Percentiles rank a stretch among this genome's conserved stretches.
phyloP scores from a whole-genome alignment of 371 early-diverging fungal species.

The Lichtheimia hyalospora region DNA sequence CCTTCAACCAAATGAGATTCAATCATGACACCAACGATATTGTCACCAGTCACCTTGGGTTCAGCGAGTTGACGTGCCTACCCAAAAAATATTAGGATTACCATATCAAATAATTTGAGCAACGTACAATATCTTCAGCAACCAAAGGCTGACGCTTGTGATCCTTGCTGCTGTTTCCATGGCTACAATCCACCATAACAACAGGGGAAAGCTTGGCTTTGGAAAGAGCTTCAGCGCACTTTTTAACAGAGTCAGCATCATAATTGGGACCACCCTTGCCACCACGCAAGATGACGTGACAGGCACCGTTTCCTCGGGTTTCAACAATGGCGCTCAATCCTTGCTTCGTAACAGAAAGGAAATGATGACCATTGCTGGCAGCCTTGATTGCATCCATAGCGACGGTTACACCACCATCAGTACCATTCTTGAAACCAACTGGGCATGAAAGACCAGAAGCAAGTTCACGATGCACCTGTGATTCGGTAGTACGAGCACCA shows the following conservation, averaged over 20 bases:
- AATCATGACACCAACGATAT: slow-evolving; percentile 84
- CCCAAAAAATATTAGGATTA: not conserved
- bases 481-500: slow-evolving; percentile 93
- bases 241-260: slow-evolving; percentile 65
- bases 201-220: slow-evolving; percentile 62
- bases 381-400: slow-evolving; percentile 91
- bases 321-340: slow-evolving; percentile 91
- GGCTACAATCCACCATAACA: slow-evolving; percentile 94
- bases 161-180: slow-evolving; percentile 83
- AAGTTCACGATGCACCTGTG: slow-evolving; percentile 87
- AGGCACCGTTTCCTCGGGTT: slow-evolving; percentile 73
- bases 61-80: slow-evolving; percentile 43
- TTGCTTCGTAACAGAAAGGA: slow-evolving; percentile 93
- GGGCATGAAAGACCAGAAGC: slow-evolving; percentile 92
- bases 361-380: slow-evolving; percentile 85
- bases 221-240: slow-evolving; percentile 57
- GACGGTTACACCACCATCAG: slow-evolving; percentile 84
- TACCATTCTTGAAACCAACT: slow-evolving; percentile 94
- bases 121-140: slow-evolving; percentile 62
- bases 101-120: not conserved
- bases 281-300: slow-evolving; percentile 91
- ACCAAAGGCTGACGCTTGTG: slow-evolving; percentile 82
- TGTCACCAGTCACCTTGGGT: slow-evolving; percentile 48
- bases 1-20: slow-evolving; percentile 78
- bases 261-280: slow-evolving; percentile 90